phyloP scores from a whole-genome alignment of 2,329 filamentous ascomycete genomes.

The Fusarium poae region DNA sequence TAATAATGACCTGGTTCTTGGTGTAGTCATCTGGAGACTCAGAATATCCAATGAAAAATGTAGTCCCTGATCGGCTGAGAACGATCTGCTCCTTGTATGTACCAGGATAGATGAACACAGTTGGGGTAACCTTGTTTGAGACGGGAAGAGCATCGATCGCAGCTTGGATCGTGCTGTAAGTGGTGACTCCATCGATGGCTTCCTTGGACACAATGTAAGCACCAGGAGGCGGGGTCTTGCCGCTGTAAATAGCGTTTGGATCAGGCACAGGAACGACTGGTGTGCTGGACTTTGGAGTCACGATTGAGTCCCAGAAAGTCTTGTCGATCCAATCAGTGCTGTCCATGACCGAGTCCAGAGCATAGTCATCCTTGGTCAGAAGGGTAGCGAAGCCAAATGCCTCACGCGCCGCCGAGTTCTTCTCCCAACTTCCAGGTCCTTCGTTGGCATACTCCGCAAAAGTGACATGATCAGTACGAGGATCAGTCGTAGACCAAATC shows the following conservation, averaged over 20 bases:
- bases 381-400: conserved; percentile 40
- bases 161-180: conserved; percentile 36
- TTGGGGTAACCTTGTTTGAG: conserved; percentile 46
- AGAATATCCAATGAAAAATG: conserved; percentile 43
- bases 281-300: conserved; percentile 38
- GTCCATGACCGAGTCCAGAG: conserved; percentile 37
- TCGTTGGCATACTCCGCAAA: conserved; percentile 72
- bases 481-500: conserved; percentile 70
- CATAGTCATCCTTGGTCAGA: conserved; percentile 37
- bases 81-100: conserved; percentile 43
- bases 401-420: conserved; percentile 38
- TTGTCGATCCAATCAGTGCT: conserved; percentile 46
- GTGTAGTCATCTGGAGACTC: conserved; percentile 45
- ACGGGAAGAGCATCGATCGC: conserved; percentile 58
- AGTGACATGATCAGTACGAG: conserved; percentile 65
- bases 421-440: conserved; percentile 55
- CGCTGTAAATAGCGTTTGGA: conserved; percentile 53
- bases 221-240: conserved; percentile 52
- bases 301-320: conserved; percentile 41
- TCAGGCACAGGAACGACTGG: conserved; percentile 24
- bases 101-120: conserved; percentile 45
- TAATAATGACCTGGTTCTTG: conserved; percentile 44
- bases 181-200: conserved; percentile 26
- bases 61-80: conserved; percentile 32
- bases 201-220: conserved; percentile 42